phyloP scores from a whole-genome alignment of 2,329 filamentous ascomycete genomes.

The Eutypa lata region DNA sequence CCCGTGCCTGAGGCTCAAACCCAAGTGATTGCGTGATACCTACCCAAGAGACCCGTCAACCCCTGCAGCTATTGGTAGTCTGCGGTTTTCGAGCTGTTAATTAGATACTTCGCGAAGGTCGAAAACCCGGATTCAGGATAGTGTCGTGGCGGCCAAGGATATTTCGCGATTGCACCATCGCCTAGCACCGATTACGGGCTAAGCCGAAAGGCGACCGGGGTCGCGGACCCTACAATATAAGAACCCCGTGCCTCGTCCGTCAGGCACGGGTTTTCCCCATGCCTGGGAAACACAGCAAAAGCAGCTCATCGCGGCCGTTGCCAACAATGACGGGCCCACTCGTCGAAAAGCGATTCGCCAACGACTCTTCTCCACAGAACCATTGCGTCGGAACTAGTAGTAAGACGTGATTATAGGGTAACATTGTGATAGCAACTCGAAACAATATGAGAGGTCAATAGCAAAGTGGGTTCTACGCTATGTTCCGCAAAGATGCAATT shows the following conservation, averaged over 20 bases:
- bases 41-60: too few species aligned
- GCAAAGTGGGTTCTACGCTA: not conserved
- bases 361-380: constrained; percentile 5
- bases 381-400: not conserved
- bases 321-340: not conserved
- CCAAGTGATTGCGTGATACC: constrained; percentile 9
- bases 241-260: constrained; percentile 10
- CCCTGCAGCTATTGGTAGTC: too few species aligned
- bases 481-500: not conserved
- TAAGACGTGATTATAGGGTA: constrained; percentile 11
- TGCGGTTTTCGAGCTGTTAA: not conserved
- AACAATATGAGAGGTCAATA: constrained; percentile 1
- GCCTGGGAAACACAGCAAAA: constrained; percentile 1
- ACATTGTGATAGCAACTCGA: constrained; percentile 4
- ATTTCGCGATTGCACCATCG: too few species aligned
- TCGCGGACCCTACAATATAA: constrained; percentile 3
- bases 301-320: not conserved
- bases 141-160: too few species aligned
- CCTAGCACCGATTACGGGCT: too few species aligned
- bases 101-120: not conserved
- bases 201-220: too few species aligned
- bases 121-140: too few species aligned
- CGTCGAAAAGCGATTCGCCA: constrained; percentile 2
- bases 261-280: constrained; percentile 3
- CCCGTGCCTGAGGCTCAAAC: not conserved